A percentile compares a stretch with the other conserved stretches of the same genome.
Evolutionary conservation across 805 yeast species (phyloP).

Genomic region (Maudiozyma bulderi): DNA sequence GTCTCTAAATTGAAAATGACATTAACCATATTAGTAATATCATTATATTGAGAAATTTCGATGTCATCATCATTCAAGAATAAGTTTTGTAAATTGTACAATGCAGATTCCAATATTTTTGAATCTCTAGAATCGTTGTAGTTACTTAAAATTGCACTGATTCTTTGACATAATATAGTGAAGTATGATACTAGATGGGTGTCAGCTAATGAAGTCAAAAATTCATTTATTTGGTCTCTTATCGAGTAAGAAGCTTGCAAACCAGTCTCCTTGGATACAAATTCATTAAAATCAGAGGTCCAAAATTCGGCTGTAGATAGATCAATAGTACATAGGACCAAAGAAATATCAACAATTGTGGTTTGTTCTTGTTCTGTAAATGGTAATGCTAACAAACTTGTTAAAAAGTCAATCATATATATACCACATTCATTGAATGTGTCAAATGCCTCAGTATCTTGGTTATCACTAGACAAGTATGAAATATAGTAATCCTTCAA

Average conservation of each 20-base stretch:
- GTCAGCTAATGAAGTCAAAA: slow-evolving; percentile 40
- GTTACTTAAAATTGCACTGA: not conserved
- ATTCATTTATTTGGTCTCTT: slow-evolving; percentile 54
- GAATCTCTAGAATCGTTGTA: not conserved
- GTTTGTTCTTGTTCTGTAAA: slow-evolving; percentile 7
- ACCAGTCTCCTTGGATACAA: slow-evolving; percentile 68
- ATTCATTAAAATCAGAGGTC: slow-evolving; percentile 53
- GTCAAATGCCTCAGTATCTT: slow-evolving; percentile 3
- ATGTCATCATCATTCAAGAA: slow-evolving; percentile 15
- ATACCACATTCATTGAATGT: slow-evolving; percentile 15
- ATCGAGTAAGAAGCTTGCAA: slow-evolving; percentile 44
- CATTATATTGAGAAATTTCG: not conserved
- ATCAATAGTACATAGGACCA: slow-evolving; percentile 35
- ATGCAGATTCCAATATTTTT: slow-evolving; percentile 13
- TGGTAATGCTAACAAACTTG: slow-evolving; percentile 7
- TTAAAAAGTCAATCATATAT: slow-evolving; percentile 15
- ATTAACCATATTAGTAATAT: not conserved
- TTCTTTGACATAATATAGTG: slow-evolving; percentile 4
- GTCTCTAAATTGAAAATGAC: slow-evolving; percentile 9
- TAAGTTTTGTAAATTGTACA: slow-evolving; percentile 17
- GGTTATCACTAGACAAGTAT: no score
- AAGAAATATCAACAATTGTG: slow-evolving; percentile 24
- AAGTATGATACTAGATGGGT: not conserved
- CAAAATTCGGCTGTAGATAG: slow-evolving; percentile 38
- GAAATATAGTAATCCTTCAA: not conserved